Conservation (phyloP, 805 yeast genomes). For the Candida nanaspora region DNA sequence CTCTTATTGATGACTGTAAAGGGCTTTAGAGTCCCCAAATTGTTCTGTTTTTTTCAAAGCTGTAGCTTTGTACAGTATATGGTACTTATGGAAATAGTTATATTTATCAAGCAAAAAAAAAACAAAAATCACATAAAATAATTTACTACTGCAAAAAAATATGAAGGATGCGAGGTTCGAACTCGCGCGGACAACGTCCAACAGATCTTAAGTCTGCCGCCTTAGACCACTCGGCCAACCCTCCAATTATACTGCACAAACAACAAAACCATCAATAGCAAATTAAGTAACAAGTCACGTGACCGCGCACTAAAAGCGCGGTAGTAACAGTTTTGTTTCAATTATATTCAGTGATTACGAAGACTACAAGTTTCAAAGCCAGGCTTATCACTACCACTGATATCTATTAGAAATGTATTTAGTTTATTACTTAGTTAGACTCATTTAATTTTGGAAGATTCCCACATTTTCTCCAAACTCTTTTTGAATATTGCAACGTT, state of each 20-base stretch:
- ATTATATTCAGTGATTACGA: too few relatives aligned
- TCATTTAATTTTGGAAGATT: slow-evolving; percentile 28
- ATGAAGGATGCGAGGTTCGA: slow-evolving; percentile 32
- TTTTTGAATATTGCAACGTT: slow-evolving; percentile 76
- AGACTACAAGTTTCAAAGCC: too few relatives aligned
- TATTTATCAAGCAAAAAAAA: background rate
- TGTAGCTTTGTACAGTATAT: too few relatives aligned
- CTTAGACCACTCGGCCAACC: slow-evolving; percentile 32
- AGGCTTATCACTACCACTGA: too few relatives aligned
- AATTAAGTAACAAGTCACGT: background rate
- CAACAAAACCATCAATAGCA: background rate
- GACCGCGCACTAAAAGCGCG: background rate
- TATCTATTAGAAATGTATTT: too few relatives aligned
- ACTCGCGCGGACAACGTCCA: slow-evolving; percentile 30
- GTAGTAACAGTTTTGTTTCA: too few relatives aligned
- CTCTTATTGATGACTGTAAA: background rate
- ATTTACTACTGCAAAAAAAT: slow-evolving; percentile 6
- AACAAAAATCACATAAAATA: slow-evolving; percentile 1
- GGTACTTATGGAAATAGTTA: too few relatives aligned
- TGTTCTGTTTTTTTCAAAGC: too few relatives aligned
- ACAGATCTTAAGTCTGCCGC: slow-evolving; percentile 31
- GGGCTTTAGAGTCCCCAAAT: too few relatives aligned
- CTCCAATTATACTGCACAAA: slow-evolving; percentile 11
- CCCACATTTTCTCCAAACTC: slow-evolving; percentile 70
- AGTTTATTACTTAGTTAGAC: too few relatives aligned